A percentile compares a stretch with the other conserved stretches of the same genome.
phyloP scores from a whole-genome alignment of 2,329 filamentous ascomycete genomes.

The Fusarium poae region DNA sequence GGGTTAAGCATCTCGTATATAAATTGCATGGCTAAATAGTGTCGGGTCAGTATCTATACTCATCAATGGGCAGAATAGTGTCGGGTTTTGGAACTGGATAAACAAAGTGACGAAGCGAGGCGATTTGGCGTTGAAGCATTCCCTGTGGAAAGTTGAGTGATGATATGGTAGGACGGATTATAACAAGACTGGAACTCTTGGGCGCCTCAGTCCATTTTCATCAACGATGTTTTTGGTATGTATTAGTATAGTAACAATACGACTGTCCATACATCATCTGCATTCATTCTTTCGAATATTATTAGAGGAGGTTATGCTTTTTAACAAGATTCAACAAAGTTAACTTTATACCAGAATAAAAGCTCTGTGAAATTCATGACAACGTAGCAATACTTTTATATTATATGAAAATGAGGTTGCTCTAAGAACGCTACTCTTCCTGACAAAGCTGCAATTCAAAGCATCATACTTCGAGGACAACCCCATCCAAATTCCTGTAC shows the following conservation, averaged over 20 bases:
- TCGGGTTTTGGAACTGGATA: not conserved
- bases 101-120: constrained; percentile 10
- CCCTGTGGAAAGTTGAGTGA: not conserved
- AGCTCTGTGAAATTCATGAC: no score
- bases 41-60: not conserved
- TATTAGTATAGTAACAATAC: not conserved
- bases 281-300: no score
- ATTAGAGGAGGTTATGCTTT: no score
- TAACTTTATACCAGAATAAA: no score
- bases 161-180: not conserved
- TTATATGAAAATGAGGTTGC: no score
- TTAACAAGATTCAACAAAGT: no score
- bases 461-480: no score
- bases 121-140: not conserved
- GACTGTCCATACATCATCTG: not conserved
- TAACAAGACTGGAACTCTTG: not conserved
- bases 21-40: not conserved
- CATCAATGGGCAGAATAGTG: not conserved
- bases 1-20: constrained; percentile 59
- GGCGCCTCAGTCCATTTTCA: not conserved
- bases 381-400: no score
- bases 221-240: not conserved
- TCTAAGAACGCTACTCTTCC: no score
- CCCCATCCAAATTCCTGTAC: no score
- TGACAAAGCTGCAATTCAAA: no score